Conservation (phyloP, 176 grass and related monocot species). For the Aegilops sharonensis region DNA sequence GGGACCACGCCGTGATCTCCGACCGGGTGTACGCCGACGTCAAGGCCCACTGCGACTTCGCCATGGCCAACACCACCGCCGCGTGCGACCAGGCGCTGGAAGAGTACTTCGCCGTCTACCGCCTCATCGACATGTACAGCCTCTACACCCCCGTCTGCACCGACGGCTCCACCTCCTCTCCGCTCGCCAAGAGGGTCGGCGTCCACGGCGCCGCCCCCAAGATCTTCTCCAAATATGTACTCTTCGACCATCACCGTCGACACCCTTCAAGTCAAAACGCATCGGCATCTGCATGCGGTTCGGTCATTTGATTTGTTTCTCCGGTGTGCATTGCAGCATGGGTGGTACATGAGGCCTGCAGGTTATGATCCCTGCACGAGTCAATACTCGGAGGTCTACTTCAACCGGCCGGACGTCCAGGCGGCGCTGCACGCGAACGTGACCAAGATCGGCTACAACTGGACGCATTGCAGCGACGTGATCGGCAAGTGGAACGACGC, state of each 20-base stretch:
- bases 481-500: conserved; percentile 57
- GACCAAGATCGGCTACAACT: conserved; percentile 73
- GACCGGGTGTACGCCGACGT: conserved; percentile 77
- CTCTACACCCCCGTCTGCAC: conserved; percentile 79
- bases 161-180: background rate
- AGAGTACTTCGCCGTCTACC: conserved; percentile 78
- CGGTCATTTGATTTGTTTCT: background rate
- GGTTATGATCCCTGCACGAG: conserved; percentile 80
- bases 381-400: conserved; percentile 55
- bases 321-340: conserved; percentile 22
- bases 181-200: conserved; percentile 18
- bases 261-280: too few species aligned
- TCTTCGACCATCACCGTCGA: background rate
- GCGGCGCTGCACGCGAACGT: conserved; percentile 83
- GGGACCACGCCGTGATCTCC: conserved; percentile 97
- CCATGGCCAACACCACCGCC: conserved; percentile 8
- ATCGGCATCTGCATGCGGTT: background rate
- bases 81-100: conserved; percentile 48
- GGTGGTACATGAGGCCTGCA: conserved; percentile 57
- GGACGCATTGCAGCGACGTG: conserved; percentile 77
- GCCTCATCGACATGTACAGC: conserved; percentile 98
- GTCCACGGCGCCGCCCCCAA: conserved; percentile 50
- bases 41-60: conserved; percentile 71
- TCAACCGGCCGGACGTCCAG: conserved; percentile 91
- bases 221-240: conserved; percentile 71